Evolutionary conservation across 306 rosid species (phyloP).

Genomic region (Prunus fruticosa): DNA sequence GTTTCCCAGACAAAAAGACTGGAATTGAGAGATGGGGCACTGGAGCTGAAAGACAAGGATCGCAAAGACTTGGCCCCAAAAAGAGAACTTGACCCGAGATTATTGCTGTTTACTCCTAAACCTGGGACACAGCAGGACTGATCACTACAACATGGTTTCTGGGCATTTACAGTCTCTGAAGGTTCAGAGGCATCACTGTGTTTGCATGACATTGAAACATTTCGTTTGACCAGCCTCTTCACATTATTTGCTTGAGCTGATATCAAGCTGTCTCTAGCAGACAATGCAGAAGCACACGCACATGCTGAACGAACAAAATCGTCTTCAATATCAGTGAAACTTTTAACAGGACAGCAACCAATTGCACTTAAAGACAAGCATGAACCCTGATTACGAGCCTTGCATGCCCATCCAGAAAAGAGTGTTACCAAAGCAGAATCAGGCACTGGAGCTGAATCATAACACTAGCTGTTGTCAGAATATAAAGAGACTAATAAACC

Average conservation of each 20-base stretch:
- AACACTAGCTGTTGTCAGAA: constrained; percentile 38
- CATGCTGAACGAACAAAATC: constrained; percentile 47
- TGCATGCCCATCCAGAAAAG: constrained; percentile 98
- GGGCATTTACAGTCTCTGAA: constrained; percentile 42
- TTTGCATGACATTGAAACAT: constrained; percentile 38
- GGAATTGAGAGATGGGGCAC: constrained; percentile 92
- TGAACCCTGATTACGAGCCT: constrained; percentile 85
- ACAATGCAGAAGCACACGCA: constrained; percentile 47
- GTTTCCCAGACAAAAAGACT: constrained; percentile 95
- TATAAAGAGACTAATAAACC: background rate
- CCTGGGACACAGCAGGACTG: constrained; percentile 89
- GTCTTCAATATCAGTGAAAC: constrained; percentile 70
- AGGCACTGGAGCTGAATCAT: constrained; percentile 74
- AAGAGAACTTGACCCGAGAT: constrained; percentile 77
- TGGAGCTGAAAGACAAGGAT: constrained; percentile 71
- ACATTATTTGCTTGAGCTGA: constrained; percentile 47
- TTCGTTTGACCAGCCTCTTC: constrained; percentile 60
- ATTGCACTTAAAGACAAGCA: constrained; percentile 73
- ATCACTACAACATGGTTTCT: constrained; percentile 54
- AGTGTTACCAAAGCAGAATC: constrained; percentile 94
- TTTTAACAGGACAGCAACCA: constrained; percentile 80
- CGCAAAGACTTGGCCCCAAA: constrained; percentile 81
- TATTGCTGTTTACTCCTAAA: constrained; percentile 83
- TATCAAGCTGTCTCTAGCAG: constrained; percentile 49
- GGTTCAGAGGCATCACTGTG: constrained; percentile 35